phyloP scores from a whole-genome alignment of 352 stramenopile species.

The Phytophthora rubi region DNA sequence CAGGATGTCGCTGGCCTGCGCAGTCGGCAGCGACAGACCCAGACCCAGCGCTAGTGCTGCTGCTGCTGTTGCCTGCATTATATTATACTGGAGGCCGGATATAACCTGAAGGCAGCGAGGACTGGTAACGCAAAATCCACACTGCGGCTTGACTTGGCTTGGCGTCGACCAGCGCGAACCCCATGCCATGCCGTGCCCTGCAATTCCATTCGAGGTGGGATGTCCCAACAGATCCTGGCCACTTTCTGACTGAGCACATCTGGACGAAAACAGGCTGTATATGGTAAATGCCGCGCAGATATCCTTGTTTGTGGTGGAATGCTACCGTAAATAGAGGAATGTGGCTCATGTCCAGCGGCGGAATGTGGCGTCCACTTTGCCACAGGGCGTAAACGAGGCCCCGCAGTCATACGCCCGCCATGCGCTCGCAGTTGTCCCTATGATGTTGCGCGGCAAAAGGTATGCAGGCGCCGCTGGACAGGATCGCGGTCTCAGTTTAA shows the following conservation, averaged over 20 bases:
- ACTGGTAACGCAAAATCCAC: conserved; percentile 16
- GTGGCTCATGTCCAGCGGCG: not conserved
- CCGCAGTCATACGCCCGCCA: conserved; percentile 21
- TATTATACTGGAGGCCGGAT: not conserved
- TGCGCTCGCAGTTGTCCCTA: conserved; percentile 1
- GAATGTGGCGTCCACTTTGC: not conserved
- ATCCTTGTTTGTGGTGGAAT: not conserved
- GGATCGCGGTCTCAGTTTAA: not conserved
- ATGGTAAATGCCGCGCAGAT: not conserved
- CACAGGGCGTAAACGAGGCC: conserved; percentile 17
- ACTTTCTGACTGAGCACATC: conserved; percentile 25
- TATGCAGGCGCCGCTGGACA: not conserved
- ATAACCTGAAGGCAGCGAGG: not conserved
- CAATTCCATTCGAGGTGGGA: conserved; percentile 20
- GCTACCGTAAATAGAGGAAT: not conserved
- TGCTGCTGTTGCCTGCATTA: conserved; percentile 1
- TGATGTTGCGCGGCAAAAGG: not conserved
- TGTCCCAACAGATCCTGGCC: conserved; percentile 32
- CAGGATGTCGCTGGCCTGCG: conserved; percentile 35
- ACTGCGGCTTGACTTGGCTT: not conserved
- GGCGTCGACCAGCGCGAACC: not conserved
- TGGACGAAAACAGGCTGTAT: not conserved
- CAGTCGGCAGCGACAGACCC: not conserved
- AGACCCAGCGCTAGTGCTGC: conserved; percentile 10
- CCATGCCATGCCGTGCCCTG: not conserved